phyloP scores from a whole-genome alignment of 78 protist genomes.

The Dictyostelium capitatum region DNA sequence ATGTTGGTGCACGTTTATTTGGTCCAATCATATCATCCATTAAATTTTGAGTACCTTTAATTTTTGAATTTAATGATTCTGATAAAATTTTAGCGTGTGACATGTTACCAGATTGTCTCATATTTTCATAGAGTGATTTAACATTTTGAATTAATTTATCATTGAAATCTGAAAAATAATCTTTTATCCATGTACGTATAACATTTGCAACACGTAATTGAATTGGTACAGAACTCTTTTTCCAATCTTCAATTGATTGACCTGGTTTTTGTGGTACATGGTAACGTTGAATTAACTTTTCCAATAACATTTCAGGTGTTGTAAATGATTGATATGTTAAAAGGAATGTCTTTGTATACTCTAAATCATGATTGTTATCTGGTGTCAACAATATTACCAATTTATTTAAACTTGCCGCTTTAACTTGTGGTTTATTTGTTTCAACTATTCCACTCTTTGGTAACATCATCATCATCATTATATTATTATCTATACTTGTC shows the following conservation, averaged over 20 bases:
- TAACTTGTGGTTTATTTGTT: constrained; percentile 41
- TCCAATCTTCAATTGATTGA: constrained; percentile 42
- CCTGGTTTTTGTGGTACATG: constrained; percentile 65
- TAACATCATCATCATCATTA: neutral
- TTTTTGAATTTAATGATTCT: constrained; percentile 28
- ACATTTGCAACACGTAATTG: constrained; percentile 80
- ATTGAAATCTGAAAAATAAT: constrained; percentile 66
- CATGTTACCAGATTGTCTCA: constrained; percentile 12
- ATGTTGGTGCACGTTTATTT: constrained; percentile 21
- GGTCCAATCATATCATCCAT: neutral
- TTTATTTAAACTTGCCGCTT: constrained; percentile 70
- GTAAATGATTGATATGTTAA: constrained; percentile 84
- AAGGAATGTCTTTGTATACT: constrained; percentile 68
- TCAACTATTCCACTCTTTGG: neutral
- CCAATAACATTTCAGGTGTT: constrained; percentile 77
- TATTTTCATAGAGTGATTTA: constrained; percentile 48
- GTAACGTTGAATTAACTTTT: constrained; percentile 79
- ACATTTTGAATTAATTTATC: constrained; percentile 59
- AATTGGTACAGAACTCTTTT: constrained; percentile 58
- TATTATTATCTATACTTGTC: neutral
- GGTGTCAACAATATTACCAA: constrained; percentile 67
- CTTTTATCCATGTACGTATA: constrained; percentile 66
- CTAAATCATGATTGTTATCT: constrained; percentile 71
- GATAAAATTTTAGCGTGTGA: constrained; percentile 16
- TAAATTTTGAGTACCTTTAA: constrained; percentile 25